A percentile compares a stretch with the other conserved stretches of the same genome.
phyloP scores from a whole-genome alignment of 495 filamentous ascomycete genomes.

The Schizothecium vesticola region DNA sequence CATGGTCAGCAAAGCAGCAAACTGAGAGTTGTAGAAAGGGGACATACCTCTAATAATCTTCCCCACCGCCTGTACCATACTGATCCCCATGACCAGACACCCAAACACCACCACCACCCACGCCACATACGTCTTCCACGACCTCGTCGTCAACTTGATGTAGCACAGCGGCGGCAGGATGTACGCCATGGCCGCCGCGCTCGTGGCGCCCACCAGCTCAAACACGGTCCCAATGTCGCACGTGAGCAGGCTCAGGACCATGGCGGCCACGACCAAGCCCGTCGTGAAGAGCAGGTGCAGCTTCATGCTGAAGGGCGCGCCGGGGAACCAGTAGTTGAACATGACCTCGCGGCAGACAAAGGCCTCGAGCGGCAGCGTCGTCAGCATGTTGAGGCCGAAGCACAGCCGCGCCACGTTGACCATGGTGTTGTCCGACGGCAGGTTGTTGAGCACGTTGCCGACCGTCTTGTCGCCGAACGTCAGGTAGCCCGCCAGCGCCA shows the following conservation, averaged over 20 bases:
- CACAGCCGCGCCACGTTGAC: conserved; percentile 92
- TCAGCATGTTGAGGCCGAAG: conserved; percentile 98
- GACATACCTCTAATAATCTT: conserved; percentile 54
- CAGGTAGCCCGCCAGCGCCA: conserved; percentile 87
- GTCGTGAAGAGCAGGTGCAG: conserved; percentile 84
- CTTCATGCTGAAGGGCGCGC: conserved; percentile 71
- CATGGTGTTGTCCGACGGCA: conserved; percentile 80
- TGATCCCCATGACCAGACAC: conserved; percentile 75
- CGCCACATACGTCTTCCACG: conserved; percentile 69
- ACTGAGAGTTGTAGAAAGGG: background rate
- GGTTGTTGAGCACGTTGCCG: conserved; percentile 97
- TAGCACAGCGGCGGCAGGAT: conserved; percentile 94
- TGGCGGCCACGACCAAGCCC: conserved; percentile 69
- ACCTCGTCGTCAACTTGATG: conserved; percentile 78
- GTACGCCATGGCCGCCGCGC: conserved; percentile 88
- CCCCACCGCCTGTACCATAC: conserved; percentile 64
- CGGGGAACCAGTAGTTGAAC: conserved; percentile 83
- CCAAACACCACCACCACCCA: conserved; percentile 70
- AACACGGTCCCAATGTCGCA: conserved; percentile 93
- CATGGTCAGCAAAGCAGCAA: background rate
- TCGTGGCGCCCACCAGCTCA: conserved; percentile 91
- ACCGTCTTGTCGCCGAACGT: conserved; percentile 87
- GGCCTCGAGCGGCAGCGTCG: conserved; percentile 88
- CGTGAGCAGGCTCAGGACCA: conserved; percentile 71
- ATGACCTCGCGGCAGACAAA: conserved; percentile 98